phyloP scores from a whole-genome alignment of 495 filamentous ascomycete genomes.

The Cercophora scortea region DNA sequence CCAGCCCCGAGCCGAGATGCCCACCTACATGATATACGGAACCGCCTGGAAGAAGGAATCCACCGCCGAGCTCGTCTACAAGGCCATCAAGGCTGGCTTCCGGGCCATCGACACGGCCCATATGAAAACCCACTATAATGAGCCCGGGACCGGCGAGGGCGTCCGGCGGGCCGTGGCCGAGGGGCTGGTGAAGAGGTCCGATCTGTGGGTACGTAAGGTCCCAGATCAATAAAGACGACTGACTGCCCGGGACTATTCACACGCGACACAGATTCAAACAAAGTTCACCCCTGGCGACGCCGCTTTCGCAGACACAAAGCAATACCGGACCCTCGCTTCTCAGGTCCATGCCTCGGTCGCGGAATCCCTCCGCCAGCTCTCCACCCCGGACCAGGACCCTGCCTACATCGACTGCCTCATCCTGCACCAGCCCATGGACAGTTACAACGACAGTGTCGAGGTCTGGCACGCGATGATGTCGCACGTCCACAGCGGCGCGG shows the following conservation, averaged over 20 bases:
- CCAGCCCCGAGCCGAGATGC: slow-evolving; percentile 28
- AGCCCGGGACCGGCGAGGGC: slow-evolving; percentile 61
- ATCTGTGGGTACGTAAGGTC: slow-evolving; percentile 42
- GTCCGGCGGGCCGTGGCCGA: slow-evolving; percentile 51
- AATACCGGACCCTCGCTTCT: slow-evolving; percentile 40
- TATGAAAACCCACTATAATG: slow-evolving; percentile 72
- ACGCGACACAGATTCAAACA: slow-evolving; percentile 57
- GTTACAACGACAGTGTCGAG: slow-evolving; percentile 48
- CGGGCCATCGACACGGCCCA: slow-evolving; percentile 70
- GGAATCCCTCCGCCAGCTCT: slow-evolving; percentile 62
- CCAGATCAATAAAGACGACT: not conserved
- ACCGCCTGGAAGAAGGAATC: slow-evolving; percentile 82
- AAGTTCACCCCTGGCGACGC: slow-evolving; percentile 64
- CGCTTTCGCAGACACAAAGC: slow-evolving; percentile 50
- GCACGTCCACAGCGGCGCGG: slow-evolving; percentile 5
- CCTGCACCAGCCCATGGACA: slow-evolving; percentile 60
- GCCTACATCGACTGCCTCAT: slow-evolving; percentile 65
- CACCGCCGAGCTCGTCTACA: slow-evolving; percentile 58
- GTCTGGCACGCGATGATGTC: slow-evolving; percentile 44
- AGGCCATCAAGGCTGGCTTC: slow-evolving; percentile 65
- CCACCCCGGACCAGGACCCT: slow-evolving; percentile 19
- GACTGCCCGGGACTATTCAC: not conserved
- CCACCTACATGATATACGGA: slow-evolving; percentile 60
- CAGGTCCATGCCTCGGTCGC: slow-evolving; percentile 60
- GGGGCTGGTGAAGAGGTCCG: slow-evolving; percentile 48